Base-by-base conservation (phyloP, 306 rosid genomes). In the Cicer judaicum region DNA sequence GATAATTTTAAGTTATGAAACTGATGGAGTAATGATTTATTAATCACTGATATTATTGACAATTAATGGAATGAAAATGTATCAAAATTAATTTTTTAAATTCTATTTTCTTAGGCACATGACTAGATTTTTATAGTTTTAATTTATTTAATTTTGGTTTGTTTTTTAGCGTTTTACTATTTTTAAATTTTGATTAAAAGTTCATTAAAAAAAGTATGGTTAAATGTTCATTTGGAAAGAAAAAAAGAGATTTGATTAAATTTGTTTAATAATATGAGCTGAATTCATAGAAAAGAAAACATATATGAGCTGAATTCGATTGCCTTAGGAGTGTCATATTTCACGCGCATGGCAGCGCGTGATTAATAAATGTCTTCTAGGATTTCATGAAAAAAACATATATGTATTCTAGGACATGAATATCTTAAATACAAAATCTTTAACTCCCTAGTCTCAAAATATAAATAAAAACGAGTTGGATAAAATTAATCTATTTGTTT, bases 41-140 rank as follows among this genome's bases (percentile, higher is more conserved):
- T 60, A 80, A 67, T 80, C 64, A 67, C 48, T 49, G 12, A 10
- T 44, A 65, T 56, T 52, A 29, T 29, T 29, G 36, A 29, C 36
- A 29, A 29, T 29, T 29, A 29, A 29, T 29, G 36, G 36, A 29
- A 29, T 29, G 36, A 29, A 29, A 29, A 29, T 29, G 36, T 29
- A 29, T 29, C 5, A 29, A 29, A 29, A 9, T 19, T 19, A 4
- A 8, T 19, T 48, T 48, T 48, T 13, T 0, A 48, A 48, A 48
- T 48, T 48, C 18, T 1, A 48, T 48, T 48, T 13, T 48, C 34
- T 29, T 13, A 6, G 14, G 2, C 14, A 14, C 7, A 14, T 14
- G 15, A 29, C 5, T 29, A 29, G 34, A 29, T 29, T 7, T 7
- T n/a, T 74, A 4, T 3, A 21, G 5, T 16, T 0, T 5, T 11